These are phyloP conservation scores for Margaritispora aquatica DNA, from an alignment of 495 filamentous ascomycete species.

Conservation along the genomic window DNA sequence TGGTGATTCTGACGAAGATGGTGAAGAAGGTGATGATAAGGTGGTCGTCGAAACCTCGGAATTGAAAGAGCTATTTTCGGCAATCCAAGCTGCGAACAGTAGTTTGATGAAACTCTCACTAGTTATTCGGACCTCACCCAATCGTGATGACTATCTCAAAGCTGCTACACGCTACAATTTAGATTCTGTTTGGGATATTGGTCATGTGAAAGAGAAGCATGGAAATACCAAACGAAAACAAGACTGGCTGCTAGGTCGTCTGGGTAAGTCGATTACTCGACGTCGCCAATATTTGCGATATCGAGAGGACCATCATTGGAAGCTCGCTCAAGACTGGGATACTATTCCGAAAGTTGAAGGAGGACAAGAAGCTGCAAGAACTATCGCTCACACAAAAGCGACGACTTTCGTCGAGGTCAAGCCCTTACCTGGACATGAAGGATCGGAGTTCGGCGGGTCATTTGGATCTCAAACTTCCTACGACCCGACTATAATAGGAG, in stretches of 20 bases:
- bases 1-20: constrained; percentile 13
- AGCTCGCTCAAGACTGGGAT: constrained; percentile 27
- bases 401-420: constrained; percentile 13
- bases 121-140: constrained; percentile 29
- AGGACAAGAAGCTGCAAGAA: constrained; percentile 13
- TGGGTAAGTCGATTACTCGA: constrained; percentile 36
- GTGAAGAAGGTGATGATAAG: background rate
- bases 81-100: constrained; percentile 13
- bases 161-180: constrained; percentile 22
- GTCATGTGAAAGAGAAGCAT: constrained; percentile 22
- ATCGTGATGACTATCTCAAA: constrained; percentile 27
- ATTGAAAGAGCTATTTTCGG: background rate
- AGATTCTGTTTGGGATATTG: constrained; percentile 21
- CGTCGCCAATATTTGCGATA: constrained; percentile 38
- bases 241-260: constrained; percentile 24
- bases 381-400: constrained; percentile 13
- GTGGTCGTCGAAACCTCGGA: constrained; percentile 9
- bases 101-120: constrained; percentile 31
- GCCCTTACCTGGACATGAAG: background rate
- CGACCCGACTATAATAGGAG: constrained; percentile 4
- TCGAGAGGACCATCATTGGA: constrained; percentile 32
- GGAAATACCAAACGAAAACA: background rate
- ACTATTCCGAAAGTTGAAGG: background rate
- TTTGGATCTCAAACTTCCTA: constrained; percentile 23
- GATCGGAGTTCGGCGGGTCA: background rate